Base-by-base conservation (phyloP, 116 monocot genomes). In the Dioscorea cayenensis region DNA sequence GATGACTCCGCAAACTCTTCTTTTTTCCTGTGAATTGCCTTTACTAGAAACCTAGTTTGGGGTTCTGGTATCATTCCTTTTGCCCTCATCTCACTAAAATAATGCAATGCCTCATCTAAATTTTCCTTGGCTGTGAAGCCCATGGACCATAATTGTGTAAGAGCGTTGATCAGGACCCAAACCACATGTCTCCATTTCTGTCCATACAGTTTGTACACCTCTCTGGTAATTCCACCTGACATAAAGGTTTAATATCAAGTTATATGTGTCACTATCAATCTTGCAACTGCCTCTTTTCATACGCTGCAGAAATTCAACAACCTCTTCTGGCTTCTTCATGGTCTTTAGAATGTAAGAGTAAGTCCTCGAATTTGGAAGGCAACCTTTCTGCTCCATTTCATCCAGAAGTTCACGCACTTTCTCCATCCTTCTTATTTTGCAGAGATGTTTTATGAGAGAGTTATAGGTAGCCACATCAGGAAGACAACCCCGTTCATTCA, bases 381-480 rank as follows among this genome's bases (percentile, higher is more conserved):
- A 80, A 25, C 77, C 81, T 51, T 85, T 87, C 23, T 60, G 73
- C 48, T 90, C 81, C 94, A 94, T 90, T 35, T 90, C 87, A 69
- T 81, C 73, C 71, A 94, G 73, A 64, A 94, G 85, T 27, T 85
- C 83, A 65, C 78, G 70, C 4, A 87, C 90, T 78, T 94, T 86
- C 66, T 90, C 85, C 85, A 94, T 78, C 61, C 87, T 85, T 69
- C 76, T 71, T 23, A 87, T 90, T 66, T 84, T 87, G 77, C 90
- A 94, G 10, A 88, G 67, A 71, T 90, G 85, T 64, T 94, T 94
- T 68, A 94, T 84, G 55, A 94, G 85, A 70, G 90, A 80, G 61
- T 94, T 94, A 71, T 94, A 94, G 6, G 94, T 90, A 14, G 78
- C 90, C 0, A 73, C 76, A 82, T 94, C 82, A 13, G 94, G 87